A percentile compares a stretch with the other conserved stretches of the same genome.
phyloP scores from a whole-genome alignment of 495 filamentous ascomycete genomes.

The Neurospora sp. region DNA sequence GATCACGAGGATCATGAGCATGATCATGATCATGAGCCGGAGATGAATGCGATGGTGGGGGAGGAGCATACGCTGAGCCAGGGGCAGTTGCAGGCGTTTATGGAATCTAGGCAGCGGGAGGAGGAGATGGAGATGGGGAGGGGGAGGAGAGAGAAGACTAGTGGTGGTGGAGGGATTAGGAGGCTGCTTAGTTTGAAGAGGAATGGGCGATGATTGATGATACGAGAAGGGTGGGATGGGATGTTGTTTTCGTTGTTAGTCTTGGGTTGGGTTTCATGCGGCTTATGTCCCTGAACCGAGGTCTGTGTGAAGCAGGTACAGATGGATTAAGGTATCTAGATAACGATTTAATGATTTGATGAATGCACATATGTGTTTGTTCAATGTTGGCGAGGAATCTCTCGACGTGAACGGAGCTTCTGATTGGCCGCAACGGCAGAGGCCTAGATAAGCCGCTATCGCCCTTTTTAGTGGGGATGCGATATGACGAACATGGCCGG shows the following conservation, averaged over 20 bases:
- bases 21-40: neutral
- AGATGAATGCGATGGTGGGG: constrained; percentile 2
- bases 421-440: neutral
- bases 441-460: neutral
- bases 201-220: neutral
- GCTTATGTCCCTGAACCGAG: neutral
- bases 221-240: neutral
- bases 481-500: neutral
- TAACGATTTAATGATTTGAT: neutral
- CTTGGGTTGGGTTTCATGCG: neutral
- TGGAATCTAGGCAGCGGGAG: neutral
- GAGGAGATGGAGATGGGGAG: neutral
- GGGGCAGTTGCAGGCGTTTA: constrained; percentile 1
- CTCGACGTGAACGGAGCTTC: neutral
- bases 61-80: constrained; percentile 5
- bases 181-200: constrained; percentile 13
- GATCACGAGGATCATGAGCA: constrained; percentile 15
- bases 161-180: constrained; percentile 6
- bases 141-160: constrained; percentile 2
- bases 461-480: neutral
- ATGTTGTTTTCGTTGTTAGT: neutral
- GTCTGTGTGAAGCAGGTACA: neutral
- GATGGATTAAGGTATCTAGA: neutral
- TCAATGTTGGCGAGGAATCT: neutral
- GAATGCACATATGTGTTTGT: neutral